phyloP scores from a whole-genome alignment of 345 rosid species.

The Moricandia moricandioides region DNA sequence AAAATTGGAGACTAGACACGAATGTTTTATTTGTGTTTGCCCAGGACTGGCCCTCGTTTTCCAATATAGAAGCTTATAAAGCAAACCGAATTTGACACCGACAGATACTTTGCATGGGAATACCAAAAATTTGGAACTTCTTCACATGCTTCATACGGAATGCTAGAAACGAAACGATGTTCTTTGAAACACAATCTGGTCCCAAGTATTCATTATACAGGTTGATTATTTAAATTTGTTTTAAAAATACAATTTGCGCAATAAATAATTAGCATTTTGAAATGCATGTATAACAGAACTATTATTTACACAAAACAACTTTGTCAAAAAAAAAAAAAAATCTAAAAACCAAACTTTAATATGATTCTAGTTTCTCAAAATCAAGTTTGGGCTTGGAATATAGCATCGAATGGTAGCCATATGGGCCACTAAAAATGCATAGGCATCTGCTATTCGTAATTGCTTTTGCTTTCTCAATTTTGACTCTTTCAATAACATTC shows the following conservation, averaged over 20 bases:
- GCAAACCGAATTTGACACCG: not conserved
- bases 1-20: too few species aligned
- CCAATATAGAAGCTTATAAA: too few species aligned
- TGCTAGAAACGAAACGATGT: not conserved
- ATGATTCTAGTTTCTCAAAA: not conserved
- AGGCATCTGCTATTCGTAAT: not conserved
- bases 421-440: not conserved
- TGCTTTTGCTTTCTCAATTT: not conserved
- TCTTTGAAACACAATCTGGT: not conserved
- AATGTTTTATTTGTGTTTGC: too few species aligned
- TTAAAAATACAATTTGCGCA: not conserved
- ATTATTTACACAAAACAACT: not conserved
- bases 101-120: not conserved
- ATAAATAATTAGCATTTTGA: not conserved
- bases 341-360: not conserved
- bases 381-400: not conserved
- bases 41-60: too few species aligned
- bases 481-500: conserved; percentile 34
- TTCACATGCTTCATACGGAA: not conserved
- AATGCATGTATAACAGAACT: not conserved
- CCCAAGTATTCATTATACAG: not conserved
- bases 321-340: too few species aligned
- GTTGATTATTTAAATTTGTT: not conserved
- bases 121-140: not conserved
- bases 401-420: not conserved